Conservation (phyloP, 179 eudicot genomes). For the Sideroxylon spinosum region DNA sequence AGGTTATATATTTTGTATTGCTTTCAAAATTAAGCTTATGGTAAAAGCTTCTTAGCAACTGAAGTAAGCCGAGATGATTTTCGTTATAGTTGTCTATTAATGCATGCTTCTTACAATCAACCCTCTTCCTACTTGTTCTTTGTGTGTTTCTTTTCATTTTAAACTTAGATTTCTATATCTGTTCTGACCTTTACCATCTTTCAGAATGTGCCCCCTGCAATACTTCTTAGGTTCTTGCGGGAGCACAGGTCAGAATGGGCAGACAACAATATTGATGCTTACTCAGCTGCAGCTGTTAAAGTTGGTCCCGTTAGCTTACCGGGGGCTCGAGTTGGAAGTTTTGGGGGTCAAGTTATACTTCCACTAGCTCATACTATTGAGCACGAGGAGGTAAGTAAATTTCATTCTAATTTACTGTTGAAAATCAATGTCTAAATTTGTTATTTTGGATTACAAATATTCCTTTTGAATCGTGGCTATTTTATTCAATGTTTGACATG, state of each 20-base stretch:
- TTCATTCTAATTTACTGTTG: not conserved
- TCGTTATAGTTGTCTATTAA: not conserved
- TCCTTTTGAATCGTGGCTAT: not conserved
- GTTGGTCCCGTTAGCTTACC: constrained; percentile 81
- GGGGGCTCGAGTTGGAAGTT: constrained; percentile 66
- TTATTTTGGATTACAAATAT: not conserved
- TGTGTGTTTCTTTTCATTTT: not conserved
- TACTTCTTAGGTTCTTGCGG: constrained; percentile 76
- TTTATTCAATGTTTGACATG: not conserved
- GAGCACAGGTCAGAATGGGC: constrained; percentile 99
- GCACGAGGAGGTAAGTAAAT: constrained; percentile 72
- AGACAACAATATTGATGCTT: constrained; percentile 81
- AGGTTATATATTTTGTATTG: not conserved
- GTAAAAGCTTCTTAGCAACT: not conserved
- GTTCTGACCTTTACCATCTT: not conserved
- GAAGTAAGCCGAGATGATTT: not conserved
- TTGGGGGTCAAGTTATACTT: constrained; percentile 83
- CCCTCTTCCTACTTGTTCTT: not conserved
- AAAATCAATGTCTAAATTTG: not conserved
- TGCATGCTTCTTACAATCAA: not conserved
- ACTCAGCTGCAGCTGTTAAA: constrained; percentile 85
- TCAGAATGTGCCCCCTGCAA: constrained; percentile 95
- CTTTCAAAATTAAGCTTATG: not conserved
- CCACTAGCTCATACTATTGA: constrained; percentile 95
- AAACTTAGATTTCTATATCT: not conserved